Conservation (phyloP, 2,329 filamentous ascomycete species). For the Blastomyces gilchristii region DNA sequence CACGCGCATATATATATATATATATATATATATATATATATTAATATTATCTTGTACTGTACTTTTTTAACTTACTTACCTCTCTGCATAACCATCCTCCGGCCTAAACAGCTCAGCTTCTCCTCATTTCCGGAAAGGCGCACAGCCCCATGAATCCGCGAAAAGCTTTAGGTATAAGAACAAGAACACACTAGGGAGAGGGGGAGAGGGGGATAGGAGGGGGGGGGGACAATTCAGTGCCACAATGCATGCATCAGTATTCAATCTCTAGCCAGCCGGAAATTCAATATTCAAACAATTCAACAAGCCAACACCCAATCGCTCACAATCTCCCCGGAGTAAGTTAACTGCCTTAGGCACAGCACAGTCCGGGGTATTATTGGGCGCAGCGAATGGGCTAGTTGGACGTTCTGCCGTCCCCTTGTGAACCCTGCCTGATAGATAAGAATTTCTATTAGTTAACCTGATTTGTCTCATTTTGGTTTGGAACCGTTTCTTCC, state of each 20-base stretch:
- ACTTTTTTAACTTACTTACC: neutral
- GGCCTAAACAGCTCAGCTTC: too few relatives aligned
- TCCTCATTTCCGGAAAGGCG: too few relatives aligned
- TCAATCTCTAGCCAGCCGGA: too few relatives aligned
- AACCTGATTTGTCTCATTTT: neutral
- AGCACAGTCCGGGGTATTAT: neutral
- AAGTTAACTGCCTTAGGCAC: neutral
- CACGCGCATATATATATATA: neutral
- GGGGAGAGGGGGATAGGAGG: too few relatives aligned
- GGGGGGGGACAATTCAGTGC: neutral
- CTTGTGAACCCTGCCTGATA: neutral
- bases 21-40: neutral
- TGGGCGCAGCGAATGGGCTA: neutral
- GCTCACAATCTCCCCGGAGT: neutral
- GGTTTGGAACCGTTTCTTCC: neutral
- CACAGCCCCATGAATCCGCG: neutral
- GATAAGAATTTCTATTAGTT: neutral
- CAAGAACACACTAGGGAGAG: too few relatives aligned
- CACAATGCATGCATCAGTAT: constrained; percentile 1
- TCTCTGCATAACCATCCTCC: neutral
- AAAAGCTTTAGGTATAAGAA: neutral
- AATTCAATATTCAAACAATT: too few relatives aligned
- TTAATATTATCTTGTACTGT: too few relatives aligned
- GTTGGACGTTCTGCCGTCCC: neutral
- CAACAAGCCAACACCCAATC: neutral